A percentile compares a stretch with the other conserved stretches of the same genome.
Conservation (phyloP, 768 basidiomycete genomes). For the Mrakia frigida region DNA sequence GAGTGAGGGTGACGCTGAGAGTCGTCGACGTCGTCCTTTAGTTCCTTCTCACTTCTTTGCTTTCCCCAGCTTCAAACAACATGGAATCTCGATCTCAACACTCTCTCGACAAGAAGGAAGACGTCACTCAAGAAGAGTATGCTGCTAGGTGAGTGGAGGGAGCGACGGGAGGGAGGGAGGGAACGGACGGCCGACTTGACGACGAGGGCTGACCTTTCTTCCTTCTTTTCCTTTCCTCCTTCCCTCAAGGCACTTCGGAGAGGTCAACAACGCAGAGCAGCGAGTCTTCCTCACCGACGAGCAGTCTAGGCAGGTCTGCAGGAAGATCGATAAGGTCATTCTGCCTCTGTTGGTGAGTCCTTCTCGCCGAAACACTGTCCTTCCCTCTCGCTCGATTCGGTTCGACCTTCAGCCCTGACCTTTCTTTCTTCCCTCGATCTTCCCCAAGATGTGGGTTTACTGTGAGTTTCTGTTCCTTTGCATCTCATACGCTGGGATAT, state of each 20-base stretch:
- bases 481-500: background rate
- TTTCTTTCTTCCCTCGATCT: background rate
- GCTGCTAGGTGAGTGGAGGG: background rate
- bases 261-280: background rate
- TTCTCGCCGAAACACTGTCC: background rate
- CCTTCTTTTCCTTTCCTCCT: background rate
- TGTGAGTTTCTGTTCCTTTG: conserved; percentile 5
- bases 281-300: background rate
- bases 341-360: conserved; percentile 16
- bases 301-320: conserved; percentile 21
- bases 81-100: background rate
- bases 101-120: background rate
- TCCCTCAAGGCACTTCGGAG: background rate
- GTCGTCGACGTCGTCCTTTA: no score
- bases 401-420: background rate
- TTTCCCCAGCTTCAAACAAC: background rate
- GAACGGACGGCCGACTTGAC: background rate
- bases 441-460: conserved; percentile 38
- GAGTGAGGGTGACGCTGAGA: no score
- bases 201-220: background rate
- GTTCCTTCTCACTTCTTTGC: background rate
- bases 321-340: conserved; percentile 32
- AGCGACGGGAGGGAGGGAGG: background rate
- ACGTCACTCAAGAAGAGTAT: background rate
- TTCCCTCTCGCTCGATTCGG: background rate